Conservation (phyloP, 176 grass and related monocot genomes). For the Tillandsia fasciculata region DNA sequence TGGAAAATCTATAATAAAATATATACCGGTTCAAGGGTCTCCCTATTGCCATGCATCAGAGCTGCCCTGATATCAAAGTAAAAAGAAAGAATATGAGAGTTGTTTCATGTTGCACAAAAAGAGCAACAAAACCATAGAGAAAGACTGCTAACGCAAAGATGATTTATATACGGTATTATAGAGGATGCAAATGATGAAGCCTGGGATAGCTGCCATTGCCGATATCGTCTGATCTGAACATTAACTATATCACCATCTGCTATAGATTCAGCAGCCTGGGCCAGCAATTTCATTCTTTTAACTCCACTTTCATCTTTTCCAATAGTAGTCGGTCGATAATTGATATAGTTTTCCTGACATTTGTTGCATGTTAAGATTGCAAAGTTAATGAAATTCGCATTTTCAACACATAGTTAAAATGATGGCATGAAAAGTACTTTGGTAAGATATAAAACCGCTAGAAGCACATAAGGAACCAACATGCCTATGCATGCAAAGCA, state of each 20-base stretch:
- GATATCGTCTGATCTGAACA: conserved; percentile 98
- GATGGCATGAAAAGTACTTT: no score
- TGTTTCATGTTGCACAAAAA: conserved; percentile 3
- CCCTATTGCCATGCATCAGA: conserved; percentile 85
- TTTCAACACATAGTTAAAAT: neutral
- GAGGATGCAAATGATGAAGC: conserved; percentile 85
- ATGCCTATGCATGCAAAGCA: no score
- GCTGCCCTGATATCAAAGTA: conserved; percentile 52
- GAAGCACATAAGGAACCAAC: no score
- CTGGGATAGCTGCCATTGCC: conserved; percentile 94
- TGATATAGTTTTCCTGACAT: conserved; percentile 93
- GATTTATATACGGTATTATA: conserved; percentile 79
- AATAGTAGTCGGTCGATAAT: conserved; percentile 66
- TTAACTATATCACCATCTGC: conserved; percentile 85
- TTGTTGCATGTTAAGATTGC: conserved; percentile 6
- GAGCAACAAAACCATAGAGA: neutral
- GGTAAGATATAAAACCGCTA: no score
- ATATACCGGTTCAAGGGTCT: conserved; percentile 76
- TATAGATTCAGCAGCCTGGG: conserved; percentile 76
- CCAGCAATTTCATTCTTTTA: conserved; percentile 85
- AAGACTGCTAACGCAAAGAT: conserved; percentile 3
- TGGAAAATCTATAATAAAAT: conserved; percentile 12
- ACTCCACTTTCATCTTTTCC: conserved; percentile 93
- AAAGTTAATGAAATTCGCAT: neutral
- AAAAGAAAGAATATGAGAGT: conserved; percentile 17